Percentiles rank a stretch among this genome's conserved stretches.
Evolutionary conservation across 352 stramenopile genomes (phyloP).

Genomic region (Phytophthora gonapodyides): DNA sequence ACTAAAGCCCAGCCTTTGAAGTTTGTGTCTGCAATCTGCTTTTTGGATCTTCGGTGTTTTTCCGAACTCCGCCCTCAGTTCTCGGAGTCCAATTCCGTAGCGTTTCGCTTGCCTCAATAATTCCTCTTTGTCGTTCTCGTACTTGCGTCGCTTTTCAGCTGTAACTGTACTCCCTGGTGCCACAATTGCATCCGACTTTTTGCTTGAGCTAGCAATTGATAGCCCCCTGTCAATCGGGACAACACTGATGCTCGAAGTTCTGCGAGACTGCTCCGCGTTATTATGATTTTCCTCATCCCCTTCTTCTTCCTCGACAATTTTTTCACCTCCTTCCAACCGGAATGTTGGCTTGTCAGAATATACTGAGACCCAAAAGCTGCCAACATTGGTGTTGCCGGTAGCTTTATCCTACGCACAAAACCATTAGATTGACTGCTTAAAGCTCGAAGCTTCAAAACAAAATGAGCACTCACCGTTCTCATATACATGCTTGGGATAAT

Average conservation of each 20-base stretch:
- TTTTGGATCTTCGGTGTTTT: constrained; percentile 58
- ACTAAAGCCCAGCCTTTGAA: constrained; percentile 73
- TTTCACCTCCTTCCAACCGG: constrained; percentile 69
- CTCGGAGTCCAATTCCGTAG: constrained; percentile 69
- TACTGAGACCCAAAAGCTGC: constrained; percentile 83
- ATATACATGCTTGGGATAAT: constrained; percentile 90
- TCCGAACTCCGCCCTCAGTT: constrained; percentile 69
- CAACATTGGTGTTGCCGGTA: constrained; percentile 75
- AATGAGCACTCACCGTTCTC: constrained; percentile 57
- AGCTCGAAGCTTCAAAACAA: neutral
- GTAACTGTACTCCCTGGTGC: constrained; percentile 35
- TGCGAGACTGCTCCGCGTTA: constrained; percentile 5
- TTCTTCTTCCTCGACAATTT: constrained; percentile 84
- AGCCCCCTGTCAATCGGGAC: constrained; percentile 7
- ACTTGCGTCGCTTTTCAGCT: constrained; percentile 57
- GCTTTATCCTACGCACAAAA: constrained; percentile 59
- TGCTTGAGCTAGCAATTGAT: constrained; percentile 35
- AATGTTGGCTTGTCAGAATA: constrained; percentile 78
- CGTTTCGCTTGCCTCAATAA: constrained; percentile 60
- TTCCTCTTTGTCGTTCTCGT: constrained; percentile 78
- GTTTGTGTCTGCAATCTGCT: constrained; percentile 58
- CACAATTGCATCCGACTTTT: constrained; percentile 39
- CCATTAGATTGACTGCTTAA: neutral
- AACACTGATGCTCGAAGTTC: constrained; percentile 1
- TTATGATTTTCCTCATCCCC: constrained; percentile 45